Percentiles rank a stretch among this genome's conserved stretches.
Conservation (phyloP, 2,329 filamentous ascomycete genomes). For the Macrophomina tecta region DNA sequence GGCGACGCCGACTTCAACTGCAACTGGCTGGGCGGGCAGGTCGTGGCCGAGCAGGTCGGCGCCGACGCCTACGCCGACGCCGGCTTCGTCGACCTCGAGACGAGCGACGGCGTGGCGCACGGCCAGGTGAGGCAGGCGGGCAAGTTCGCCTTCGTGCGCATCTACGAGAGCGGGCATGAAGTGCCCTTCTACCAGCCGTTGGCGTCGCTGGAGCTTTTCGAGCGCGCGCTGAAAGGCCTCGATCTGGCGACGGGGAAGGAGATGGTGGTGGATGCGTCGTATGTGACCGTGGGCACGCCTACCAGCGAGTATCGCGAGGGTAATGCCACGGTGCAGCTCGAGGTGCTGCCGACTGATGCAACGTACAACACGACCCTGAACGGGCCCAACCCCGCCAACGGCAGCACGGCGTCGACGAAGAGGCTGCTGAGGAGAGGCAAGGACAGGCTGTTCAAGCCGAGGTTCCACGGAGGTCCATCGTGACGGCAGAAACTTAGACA, state of each 20-base stretch:
- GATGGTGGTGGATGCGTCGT: conserved; percentile 34
- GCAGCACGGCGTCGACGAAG: not conserved
- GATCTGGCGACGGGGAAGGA: conserved; percentile 58
- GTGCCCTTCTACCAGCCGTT: conserved; percentile 63
- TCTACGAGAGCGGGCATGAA: conserved; percentile 58
- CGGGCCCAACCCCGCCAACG: conserved; percentile 43
- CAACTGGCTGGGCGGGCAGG: conserved; percentile 55
- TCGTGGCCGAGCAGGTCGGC: conserved; percentile 47
- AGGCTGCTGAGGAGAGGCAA: not conserved
- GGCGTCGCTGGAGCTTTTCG: conserved; percentile 56
- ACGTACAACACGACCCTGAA: conserved; percentile 57
- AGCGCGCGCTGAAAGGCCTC: conserved; percentile 53
- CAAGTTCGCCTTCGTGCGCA: conserved; percentile 57
- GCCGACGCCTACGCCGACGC: conserved; percentile 51
- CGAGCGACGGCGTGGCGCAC: conserved; percentile 55
- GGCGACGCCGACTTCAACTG: conserved; percentile 58
- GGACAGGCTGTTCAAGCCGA: conserved; percentile 24
- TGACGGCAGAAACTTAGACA: too few relatives aligned
- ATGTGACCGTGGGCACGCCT: conserved; percentile 43
- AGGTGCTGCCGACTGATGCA: conserved; percentile 49
- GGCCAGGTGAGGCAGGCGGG: conserved; percentile 60
- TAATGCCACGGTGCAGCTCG: conserved; percentile 53
- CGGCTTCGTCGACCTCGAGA: conserved; percentile 56
- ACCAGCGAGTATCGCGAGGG: conserved; percentile 51
- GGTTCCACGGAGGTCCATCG: not conserved